These are phyloP conservation scores for Neohortaea acidophila DNA, from an alignment of 495 filamentous ascomycete species.

Conservation along the genomic window DNA sequence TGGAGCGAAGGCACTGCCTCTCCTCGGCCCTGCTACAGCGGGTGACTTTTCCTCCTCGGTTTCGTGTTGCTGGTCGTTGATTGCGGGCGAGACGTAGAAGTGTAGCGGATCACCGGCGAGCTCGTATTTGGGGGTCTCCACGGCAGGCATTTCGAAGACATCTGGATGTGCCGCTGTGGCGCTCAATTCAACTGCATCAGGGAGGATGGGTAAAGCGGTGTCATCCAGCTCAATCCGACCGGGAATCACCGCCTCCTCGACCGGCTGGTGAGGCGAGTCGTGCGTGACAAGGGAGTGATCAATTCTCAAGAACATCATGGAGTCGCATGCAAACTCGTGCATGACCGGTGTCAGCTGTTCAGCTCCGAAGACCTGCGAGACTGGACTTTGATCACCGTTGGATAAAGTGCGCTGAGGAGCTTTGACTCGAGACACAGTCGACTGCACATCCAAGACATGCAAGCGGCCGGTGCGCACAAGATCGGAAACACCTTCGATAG, in stretches of 20 bases:
- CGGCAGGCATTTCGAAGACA: slow-evolving; percentile 30
- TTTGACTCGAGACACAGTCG: too few species aligned
- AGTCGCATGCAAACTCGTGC: slow-evolving; percentile 31
- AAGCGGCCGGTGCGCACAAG: slow-evolving; percentile 37
- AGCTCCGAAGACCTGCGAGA: too few species aligned
- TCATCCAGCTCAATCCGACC: slow-evolving; percentile 10
- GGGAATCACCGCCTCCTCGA: slow-evolving; percentile 13
- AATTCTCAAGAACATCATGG: slow-evolving; percentile 39
- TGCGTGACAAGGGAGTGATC: slow-evolving; percentile 43
- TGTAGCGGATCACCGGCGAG: slow-evolving; percentile 26
- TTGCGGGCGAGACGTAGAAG: slow-evolving; percentile 15
- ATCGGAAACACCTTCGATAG: slow-evolving; percentile 38
- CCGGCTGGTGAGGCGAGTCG: slow-evolving; percentile 29
- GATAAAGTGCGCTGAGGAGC: too few species aligned
- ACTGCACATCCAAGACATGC: slow-evolving; percentile 38
- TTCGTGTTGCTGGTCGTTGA: neutral
- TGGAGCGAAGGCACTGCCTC: slow-evolving; percentile 22
- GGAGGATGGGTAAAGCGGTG: slow-evolving; percentile 5
- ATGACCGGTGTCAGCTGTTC: slow-evolving; percentile 41
- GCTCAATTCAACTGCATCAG: slow-evolving; percentile 19
- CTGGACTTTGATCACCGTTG: too few species aligned
- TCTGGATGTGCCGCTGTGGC: slow-evolving; percentile 8
- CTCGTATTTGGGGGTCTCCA: slow-evolving; percentile 32
- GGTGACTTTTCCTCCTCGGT: slow-evolving; percentile 1
- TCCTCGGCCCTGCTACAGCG: slow-evolving; percentile 7